Conservation (phyloP, 306 rosid species). For the Cicer arietinum region DNA sequence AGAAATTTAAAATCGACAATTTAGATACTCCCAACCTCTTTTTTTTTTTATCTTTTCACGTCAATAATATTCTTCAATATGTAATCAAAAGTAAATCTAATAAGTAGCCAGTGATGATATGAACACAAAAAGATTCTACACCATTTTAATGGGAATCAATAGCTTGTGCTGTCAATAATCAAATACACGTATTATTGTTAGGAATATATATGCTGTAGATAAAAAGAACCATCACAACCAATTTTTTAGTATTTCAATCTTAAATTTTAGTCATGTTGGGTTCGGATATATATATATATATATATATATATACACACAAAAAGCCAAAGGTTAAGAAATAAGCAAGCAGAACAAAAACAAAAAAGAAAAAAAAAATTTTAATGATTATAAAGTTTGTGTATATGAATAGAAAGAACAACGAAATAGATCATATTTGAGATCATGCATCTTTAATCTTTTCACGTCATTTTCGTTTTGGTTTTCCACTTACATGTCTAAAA, state of each 20-base stretch:
- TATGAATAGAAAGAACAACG: constrained; percentile 43
- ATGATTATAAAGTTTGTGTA: constrained; percentile 12
- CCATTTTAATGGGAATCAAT: constrained; percentile 49
- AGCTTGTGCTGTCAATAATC: constrained; percentile 37
- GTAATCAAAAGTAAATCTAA: constrained; percentile 37
- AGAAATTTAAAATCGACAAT: constrained; percentile 19
- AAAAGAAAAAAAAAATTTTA: neutral
- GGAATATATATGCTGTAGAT: constrained; percentile 29
- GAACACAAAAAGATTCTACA: constrained; percentile 46
- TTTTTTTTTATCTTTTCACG: constrained; percentile 40
- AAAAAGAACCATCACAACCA: constrained; percentile 39
- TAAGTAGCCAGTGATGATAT: constrained; percentile 31
- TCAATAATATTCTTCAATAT: constrained; percentile 42
- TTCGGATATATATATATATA: neutral
- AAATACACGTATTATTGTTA: constrained; percentile 5
- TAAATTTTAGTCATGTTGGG: constrained; percentile 33
- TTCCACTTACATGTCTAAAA: constrained; percentile 44
- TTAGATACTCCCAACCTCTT: constrained; percentile 31
- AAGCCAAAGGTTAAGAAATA: neutral
- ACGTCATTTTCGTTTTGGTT: constrained; percentile 47
- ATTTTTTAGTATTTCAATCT: constrained; percentile 8
- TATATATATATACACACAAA: neutral
- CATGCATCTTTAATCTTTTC: constrained; percentile 42
- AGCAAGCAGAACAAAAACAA: neutral
- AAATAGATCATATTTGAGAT: constrained; percentile 39